These are phyloP conservation scores for Sarcomyxa edulis DNA, from an alignment of 768 basidiomycete species.

Conservation along the genomic window DNA sequence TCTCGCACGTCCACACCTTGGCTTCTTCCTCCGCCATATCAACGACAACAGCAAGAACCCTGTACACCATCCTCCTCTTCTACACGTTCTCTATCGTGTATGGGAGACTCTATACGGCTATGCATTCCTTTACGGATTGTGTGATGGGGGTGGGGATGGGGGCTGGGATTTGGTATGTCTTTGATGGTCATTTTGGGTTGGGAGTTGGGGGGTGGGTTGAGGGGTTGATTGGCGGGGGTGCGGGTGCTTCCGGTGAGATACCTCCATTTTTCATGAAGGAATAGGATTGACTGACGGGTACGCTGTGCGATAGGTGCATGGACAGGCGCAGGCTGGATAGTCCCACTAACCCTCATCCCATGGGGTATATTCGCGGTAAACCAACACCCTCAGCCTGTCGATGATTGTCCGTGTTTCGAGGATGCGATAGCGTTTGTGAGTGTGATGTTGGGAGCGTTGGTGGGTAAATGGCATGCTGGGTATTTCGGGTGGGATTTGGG, in stretches of 20 bases:
- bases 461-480: slow-evolving; percentile 62
- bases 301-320: too few species aligned
- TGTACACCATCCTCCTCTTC: slow-evolving; percentile 39
- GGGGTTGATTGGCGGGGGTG: slow-evolving; percentile 28
- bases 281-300: too few species aligned
- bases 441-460: slow-evolving; percentile 68
- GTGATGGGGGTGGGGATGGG: slow-evolving; percentile 60
- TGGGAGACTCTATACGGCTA: slow-evolving; percentile 79
- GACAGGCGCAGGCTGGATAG: too few species aligned
- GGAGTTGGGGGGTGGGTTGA: slow-evolving; percentile 21
- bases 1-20: slow-evolving; percentile 50
- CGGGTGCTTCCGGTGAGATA: slow-evolving; percentile 1
- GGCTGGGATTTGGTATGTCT: slow-evolving; percentile 59
- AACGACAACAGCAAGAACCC: slow-evolving; percentile 31
- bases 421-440: slow-evolving; percentile 93
- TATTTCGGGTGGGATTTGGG: slow-evolving; percentile 32
- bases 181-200: slow-evolving; percentile 14
- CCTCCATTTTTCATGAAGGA: too few species aligned
- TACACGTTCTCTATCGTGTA: slow-evolving; percentile 74
- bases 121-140: slow-evolving; percentile 85
- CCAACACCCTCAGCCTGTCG: slow-evolving; percentile 89
- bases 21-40: slow-evolving; percentile 41
- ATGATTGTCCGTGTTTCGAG: slow-evolving; percentile 97
- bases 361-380: slow-evolving; percentile 74
- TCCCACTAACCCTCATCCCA: slow-evolving; percentile 57